A percentile compares a stretch with the other conserved stretches of the same genome.
Evolutionary conservation across 2,329 filamentous ascomycete genomes (phyloP).

Genomic region (Penicillium sp.): DNA sequence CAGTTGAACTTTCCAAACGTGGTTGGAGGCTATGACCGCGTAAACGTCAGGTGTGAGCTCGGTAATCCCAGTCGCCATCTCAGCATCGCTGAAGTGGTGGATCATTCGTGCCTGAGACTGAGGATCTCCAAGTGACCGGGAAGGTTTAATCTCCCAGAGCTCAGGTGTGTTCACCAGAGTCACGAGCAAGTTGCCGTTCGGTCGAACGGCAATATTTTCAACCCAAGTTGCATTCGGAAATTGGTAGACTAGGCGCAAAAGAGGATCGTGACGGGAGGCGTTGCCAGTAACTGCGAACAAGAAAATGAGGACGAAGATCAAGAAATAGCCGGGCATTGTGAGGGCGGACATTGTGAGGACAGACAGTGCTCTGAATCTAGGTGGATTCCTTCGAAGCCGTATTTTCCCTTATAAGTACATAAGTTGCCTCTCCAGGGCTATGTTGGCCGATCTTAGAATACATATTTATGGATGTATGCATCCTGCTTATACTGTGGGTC

Average conservation of each 20-base stretch:
- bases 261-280: too few relatives aligned
- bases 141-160: conserved; percentile 11
- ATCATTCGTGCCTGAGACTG: conserved; percentile 1
- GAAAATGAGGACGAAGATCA: too few relatives aligned
- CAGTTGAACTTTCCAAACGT: conserved; percentile 8
- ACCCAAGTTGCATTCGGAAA: conserved; percentile 31
- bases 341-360: too few relatives aligned
- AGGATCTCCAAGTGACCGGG: not conserved
- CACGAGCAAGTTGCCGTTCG: conserved; percentile 33
- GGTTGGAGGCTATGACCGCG: conserved; percentile 12
- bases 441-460: too few relatives aligned
- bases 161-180: conserved; percentile 21
- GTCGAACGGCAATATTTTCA: conserved; percentile 32
- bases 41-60: conserved; percentile 13
- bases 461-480: too few relatives aligned
- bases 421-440: too few relatives aligned
- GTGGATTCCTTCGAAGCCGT: too few relatives aligned
- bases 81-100: conserved; percentile 6
- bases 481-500: too few relatives aligned
- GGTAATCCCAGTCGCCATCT: conserved; percentile 12
- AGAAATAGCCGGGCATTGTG: too few relatives aligned
- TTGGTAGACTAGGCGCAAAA: conserved; percentile 10
- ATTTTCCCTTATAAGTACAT: too few relatives aligned
- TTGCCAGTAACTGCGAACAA: too few relatives aligned
- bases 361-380: too few relatives aligned